A percentile compares a stretch with the other conserved stretches of the same genome.
These are phyloP conservation scores for Penicillium fuscoglaucum DNA, from an alignment of 2,329 filamentous ascomycete species.

Conservation along the genomic window DNA sequence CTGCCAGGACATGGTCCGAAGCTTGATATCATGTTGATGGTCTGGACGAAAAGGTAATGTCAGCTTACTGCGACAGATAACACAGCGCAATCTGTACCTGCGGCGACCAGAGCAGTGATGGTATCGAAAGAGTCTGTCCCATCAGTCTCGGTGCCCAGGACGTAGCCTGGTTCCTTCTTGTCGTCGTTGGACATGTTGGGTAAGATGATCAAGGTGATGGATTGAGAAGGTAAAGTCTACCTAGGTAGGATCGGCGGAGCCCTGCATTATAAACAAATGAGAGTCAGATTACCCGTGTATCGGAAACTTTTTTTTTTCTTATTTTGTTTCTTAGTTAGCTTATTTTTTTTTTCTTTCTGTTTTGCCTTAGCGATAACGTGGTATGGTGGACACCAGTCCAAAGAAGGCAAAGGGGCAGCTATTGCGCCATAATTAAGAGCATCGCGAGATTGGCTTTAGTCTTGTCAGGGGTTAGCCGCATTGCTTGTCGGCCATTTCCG, in stretches of 20 bases:
- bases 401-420: not conserved
- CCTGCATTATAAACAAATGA: not conserved
- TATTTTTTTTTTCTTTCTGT: not conserved
- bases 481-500: not conserved
- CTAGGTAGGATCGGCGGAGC: not conserved
- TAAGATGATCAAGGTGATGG: not conserved
- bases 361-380: not conserved
- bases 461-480: not conserved
- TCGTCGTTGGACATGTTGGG: conserved; percentile 15
- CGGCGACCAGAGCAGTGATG: conserved; percentile 23
- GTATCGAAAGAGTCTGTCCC: conserved; percentile 17
- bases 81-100: conserved; percentile 10
- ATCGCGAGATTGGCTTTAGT: conserved; percentile 16
- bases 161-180: conserved; percentile 16
- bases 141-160: conserved; percentile 12
- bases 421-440: conserved; percentile 22
- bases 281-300: not conserved
- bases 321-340: too few species aligned
- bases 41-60: conserved; percentile 12
- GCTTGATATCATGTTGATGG: conserved; percentile 47
- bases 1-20: conserved; percentile 56
- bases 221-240: not conserved
- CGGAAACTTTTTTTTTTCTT: not conserved
- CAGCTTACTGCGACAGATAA: not conserved
- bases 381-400: not conserved